Base-by-base conservation (phyloP, 352 stramenopile genomes). In the Pythium dissotocum region DNA sequence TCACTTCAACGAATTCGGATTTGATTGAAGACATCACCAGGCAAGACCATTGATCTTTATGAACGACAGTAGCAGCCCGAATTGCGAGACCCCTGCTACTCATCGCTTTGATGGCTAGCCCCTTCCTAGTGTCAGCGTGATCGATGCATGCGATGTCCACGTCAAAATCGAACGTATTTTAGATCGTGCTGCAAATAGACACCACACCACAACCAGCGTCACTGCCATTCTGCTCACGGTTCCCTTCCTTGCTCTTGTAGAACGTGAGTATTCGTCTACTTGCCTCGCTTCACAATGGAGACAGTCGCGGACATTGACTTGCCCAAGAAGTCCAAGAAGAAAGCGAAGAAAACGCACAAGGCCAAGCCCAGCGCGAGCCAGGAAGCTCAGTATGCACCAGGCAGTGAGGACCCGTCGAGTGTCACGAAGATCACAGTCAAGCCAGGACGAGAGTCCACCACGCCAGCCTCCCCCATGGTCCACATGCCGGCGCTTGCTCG, bases 371-470 rank as follows among this genome's bases (percentile, higher is more conserved):
- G 42, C 18, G 42, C 42, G 5, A 51, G 18, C 18, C 42, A 51
- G 24, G 42, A 51, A 26, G 42, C 13, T 4, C 42, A 51, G 42
- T 51, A 51, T 16, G 42, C 42, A 7, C 42, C 42, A 51, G 42
- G 42, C 14, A 16, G 16, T 13, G 12, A 12, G 2, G 36, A 44
- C 36, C 12, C 36, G 7, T 12, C 36, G 8, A 12, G 36, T 16
- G 36, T 53, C 32, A 56, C 35, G 14, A 18, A 36, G 18, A 53
- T 61, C 24, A 55, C 63, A 2, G 48, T 60, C 44, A 70, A 64
- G 13, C 55, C 56, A 7, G 12, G 28, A 6, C 26, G 48, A 3
- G 46, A 36, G 0, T 49, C 21, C 14, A 53, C 6, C 12, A 54
- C n/a, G 16, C n/a, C 42, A 26, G n/a, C 42, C 4, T 21, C 42